Conservation (phyloP, 208 protist species). For the Paratrypanosoma confusum region DNA sequence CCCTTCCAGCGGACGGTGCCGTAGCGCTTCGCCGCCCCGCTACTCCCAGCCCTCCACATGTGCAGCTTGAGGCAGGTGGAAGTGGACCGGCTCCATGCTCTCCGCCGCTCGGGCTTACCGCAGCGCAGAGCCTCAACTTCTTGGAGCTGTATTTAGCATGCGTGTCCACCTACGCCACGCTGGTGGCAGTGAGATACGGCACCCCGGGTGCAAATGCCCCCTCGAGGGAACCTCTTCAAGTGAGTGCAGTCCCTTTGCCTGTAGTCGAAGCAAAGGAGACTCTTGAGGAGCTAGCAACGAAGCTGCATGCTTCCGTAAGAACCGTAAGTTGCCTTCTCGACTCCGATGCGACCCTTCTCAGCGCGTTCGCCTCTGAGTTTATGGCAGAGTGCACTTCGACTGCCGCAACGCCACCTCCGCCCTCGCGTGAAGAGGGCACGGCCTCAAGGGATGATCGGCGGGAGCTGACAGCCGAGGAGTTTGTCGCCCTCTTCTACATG, state of each 20-base stretch:
- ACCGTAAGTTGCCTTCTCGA: too few species aligned
- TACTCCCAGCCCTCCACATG: too few species aligned
- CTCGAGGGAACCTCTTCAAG: too few species aligned
- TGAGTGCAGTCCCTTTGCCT: too few species aligned
- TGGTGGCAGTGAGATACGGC: neutral
- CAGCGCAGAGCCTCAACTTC: conserved; percentile 60
- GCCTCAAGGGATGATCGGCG: neutral
- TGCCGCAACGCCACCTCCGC: neutral
- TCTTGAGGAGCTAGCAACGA: too few species aligned
- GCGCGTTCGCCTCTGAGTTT: neutral
- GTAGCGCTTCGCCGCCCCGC: too few species aligned
- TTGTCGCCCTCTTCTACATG: conserved; percentile 6
- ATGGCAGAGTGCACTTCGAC: neutral
- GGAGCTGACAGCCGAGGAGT: conserved; percentile 1
- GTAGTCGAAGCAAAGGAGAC: too few species aligned
- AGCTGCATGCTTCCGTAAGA: too few species aligned
- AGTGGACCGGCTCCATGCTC: too few species aligned
- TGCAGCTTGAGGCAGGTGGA: too few species aligned
- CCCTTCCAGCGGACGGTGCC: too few species aligned
- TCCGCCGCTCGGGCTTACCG: conserved; percentile 20
- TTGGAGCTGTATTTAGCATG: conserved; percentile 22
- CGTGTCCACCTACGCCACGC: conserved; percentile 5
- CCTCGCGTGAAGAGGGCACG: neutral
- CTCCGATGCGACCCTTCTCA: conserved; percentile 12
- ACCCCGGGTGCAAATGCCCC: too few species aligned